These are phyloP conservation scores for Fusarium stilboides DNA, from an alignment of 2,329 filamentous ascomycete species.

Conservation along the genomic window DNA sequence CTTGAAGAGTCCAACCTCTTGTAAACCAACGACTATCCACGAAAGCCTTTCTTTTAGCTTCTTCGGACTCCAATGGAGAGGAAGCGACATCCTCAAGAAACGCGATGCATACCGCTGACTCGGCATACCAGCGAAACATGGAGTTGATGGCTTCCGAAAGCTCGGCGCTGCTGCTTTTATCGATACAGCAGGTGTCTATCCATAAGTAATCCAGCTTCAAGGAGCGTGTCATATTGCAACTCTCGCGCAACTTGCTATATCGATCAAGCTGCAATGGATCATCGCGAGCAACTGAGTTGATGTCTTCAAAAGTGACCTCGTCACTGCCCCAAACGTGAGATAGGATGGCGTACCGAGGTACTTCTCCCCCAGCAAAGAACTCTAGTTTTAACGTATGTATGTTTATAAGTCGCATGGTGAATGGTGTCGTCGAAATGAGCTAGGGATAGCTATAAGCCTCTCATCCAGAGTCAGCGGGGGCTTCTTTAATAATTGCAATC, in stretches of 20 bases:
- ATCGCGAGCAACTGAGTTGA: constrained; percentile 1
- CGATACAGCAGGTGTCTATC: constrained; percentile 55
- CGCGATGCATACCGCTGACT: constrained; percentile 48
- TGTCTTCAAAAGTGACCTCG: constrained; percentile 45
- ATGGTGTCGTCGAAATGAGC: background rate
- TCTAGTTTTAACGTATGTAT: constrained; percentile 42
- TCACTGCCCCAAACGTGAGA: constrained; percentile 50
- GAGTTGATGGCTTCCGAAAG: constrained; percentile 53
- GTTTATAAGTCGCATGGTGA: constrained; percentile 48
- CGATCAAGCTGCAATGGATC: constrained; percentile 14
- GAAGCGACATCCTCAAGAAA: constrained; percentile 45
- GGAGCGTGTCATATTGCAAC: constrained; percentile 39
- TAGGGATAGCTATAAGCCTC: background rate
- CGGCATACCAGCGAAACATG: constrained; percentile 54
- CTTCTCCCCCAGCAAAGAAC: constrained; percentile 35
- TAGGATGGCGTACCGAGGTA: constrained; percentile 47
- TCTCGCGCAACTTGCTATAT: constrained; percentile 43
- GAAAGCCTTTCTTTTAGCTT: constrained; percentile 10
- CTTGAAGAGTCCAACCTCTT: constrained; percentile 52
- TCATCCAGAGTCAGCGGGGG: background rate
- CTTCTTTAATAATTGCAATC: too few relatives aligned
- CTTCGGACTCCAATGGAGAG: background rate
- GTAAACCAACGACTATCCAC: constrained; percentile 47
- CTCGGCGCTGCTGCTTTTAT: constrained; percentile 53
- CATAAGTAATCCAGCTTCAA: constrained; percentile 48